A percentile compares a stretch with the other conserved stretches of the same genome.
These are phyloP conservation scores for Tilletia indica DNA, from an alignment of 1,284 basidiomycete genomes.

Conservation along the genomic window DNA sequence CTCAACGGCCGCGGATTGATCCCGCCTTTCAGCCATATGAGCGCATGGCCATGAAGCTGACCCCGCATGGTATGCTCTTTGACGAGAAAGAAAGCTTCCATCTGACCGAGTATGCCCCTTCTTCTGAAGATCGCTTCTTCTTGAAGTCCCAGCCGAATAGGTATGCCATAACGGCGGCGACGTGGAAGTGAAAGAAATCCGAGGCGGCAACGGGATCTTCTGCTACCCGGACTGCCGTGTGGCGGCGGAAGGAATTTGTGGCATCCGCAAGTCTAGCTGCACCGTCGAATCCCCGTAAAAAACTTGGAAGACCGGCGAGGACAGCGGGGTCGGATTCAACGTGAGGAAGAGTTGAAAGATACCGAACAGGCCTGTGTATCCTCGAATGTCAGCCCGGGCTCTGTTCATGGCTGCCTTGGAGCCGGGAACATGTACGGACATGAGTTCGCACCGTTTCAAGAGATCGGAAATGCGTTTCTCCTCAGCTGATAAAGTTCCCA, in stretches of 20 bases:
- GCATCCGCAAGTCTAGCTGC: neutral
- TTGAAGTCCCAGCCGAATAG: neutral
- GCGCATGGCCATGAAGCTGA: neutral
- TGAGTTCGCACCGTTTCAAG: neutral
- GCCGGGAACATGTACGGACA: neutral
- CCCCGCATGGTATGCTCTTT: neutral
- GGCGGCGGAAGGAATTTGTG: neutral
- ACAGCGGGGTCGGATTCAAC: neutral
- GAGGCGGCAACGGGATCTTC: neutral
- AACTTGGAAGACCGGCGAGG: neutral
- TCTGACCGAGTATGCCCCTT: neutral
- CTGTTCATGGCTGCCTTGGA: neutral
- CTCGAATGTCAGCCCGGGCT: neutral
- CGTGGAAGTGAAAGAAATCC: neutral
- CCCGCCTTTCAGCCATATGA: neutral
- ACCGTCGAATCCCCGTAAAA: neutral
- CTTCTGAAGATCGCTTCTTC: neutral
- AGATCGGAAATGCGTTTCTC: neutral
- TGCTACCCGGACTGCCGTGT: neutral
- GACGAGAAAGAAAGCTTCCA: neutral
- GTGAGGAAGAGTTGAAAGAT: constrained; percentile 1
- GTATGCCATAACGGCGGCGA: neutral
- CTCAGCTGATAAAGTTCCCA: neutral
- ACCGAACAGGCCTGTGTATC: neutral
- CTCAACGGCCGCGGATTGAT: neutral